Percentiles rank a stretch among this genome's conserved stretches.
phyloP scores from a whole-genome alignment of 2,329 filamentous ascomycete genomes.

The Colletotrichum karsti region DNA sequence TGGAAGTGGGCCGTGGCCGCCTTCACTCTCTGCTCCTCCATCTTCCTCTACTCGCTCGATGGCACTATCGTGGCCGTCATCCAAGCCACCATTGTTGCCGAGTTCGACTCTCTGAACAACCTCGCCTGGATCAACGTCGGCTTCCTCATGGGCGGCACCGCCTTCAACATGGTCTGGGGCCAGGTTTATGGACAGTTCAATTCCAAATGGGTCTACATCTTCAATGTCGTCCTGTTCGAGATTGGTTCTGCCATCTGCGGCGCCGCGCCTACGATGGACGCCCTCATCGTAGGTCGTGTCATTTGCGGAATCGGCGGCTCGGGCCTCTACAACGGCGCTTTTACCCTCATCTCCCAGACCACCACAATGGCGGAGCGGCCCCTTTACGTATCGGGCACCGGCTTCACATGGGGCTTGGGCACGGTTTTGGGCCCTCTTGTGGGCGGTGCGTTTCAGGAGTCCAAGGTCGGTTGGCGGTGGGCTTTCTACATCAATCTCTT shows the following conservation, averaged over 20 bases:
- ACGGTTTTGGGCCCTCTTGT: constrained; percentile 49
- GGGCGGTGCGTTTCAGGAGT: constrained; percentile 51
- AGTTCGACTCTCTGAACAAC: too few species aligned
- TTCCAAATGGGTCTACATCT: constrained; percentile 40
- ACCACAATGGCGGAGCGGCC: constrained; percentile 11
- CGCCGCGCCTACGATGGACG: constrained; percentile 47
- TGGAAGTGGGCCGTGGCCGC: too few species aligned
- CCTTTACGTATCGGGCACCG: constrained; percentile 28
- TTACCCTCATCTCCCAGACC: neutral
- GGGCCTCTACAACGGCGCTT: constrained; percentile 6
- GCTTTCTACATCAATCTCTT: constrained; percentile 62
- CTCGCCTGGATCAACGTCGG: constrained; percentile 45
- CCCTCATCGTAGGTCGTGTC: constrained; percentile 53
- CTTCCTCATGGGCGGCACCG: constrained; percentile 33
- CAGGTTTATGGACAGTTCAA: constrained; percentile 41
- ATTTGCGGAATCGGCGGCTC: constrained; percentile 48
- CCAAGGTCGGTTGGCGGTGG: constrained; percentile 49
- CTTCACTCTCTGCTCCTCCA: too few species aligned
- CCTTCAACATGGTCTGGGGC: constrained; percentile 33
- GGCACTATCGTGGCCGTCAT: too few species aligned
- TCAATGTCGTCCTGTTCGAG: constrained; percentile 42
- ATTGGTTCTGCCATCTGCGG: constrained; percentile 47
- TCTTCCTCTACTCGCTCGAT: too few species aligned
- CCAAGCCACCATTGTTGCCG: too few species aligned
- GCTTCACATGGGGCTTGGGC: constrained; percentile 51